phyloP scores from a whole-genome alignment of 2,329 filamentous ascomycete genomes.

The Fonsecaea multimorphosa region DNA sequence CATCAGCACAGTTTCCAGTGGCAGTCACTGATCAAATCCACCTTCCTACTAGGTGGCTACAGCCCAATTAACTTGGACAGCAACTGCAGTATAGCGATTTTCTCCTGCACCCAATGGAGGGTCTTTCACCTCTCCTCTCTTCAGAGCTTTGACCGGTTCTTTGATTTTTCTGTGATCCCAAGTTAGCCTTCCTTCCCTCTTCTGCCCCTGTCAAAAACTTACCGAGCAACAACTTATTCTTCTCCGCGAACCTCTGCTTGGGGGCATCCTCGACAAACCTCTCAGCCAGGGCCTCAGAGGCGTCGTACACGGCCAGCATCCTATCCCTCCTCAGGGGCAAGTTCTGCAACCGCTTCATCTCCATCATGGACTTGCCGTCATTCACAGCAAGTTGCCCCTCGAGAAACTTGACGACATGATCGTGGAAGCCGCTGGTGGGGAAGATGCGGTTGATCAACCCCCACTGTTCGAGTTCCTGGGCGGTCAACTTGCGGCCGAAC shows the following conservation, averaged over 20 bases:
- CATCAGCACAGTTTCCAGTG: not conserved
- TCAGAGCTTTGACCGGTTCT: conserved; percentile 4
- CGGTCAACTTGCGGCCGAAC: conserved; percentile 56
- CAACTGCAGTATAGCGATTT: not conserved
- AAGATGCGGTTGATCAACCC: conserved; percentile 58
- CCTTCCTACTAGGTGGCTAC: not conserved
- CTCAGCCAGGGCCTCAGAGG: conserved; percentile 56
- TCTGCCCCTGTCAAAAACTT: conserved; percentile 6
- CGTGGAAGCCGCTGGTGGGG: conserved; percentile 50
- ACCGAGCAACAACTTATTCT: conserved; percentile 39
- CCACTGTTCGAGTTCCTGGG: conserved; percentile 51
- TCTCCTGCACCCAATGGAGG: not conserved
- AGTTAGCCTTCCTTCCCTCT: not conserved
- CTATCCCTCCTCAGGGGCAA: conserved; percentile 52
- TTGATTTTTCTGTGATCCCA: conserved; percentile 4
- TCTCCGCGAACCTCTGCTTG: conserved; percentile 52
- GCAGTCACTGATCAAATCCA: not conserved
- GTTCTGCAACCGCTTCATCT: conserved; percentile 59
- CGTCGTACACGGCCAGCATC: conserved; percentile 56
- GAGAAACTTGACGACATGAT: conserved; percentile 51
- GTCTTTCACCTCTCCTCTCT: not conserved
- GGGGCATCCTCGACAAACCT: conserved; percentile 57
- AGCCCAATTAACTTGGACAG: not conserved
- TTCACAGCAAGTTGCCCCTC: conserved; percentile 57
- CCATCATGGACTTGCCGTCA: conserved; percentile 61